These are phyloP conservation scores for Populus hybrid DNA, from an alignment of 441 rosid species.

Conservation along the genomic window DNA sequence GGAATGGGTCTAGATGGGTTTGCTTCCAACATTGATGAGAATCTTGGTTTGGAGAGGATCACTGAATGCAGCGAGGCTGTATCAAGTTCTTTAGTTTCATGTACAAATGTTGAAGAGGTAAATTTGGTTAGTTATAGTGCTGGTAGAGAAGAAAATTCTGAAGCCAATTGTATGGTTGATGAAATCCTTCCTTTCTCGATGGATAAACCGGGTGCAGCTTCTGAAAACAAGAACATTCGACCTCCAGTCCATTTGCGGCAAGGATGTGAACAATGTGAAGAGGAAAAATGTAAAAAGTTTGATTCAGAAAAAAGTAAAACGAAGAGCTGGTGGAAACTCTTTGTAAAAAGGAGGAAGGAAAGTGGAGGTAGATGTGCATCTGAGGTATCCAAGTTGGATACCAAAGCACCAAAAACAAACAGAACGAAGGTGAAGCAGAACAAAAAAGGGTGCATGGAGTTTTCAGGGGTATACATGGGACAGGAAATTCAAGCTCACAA, in stretches of 20 bases:
- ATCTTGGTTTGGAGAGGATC: conserved; percentile 38
- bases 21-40: conserved; percentile 12
- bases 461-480: conserved; percentile 49
- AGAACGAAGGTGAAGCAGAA: conserved; percentile 54
- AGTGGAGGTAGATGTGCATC: conserved; percentile 10
- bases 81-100: conserved; percentile 30
- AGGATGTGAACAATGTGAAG: conserved; percentile 25
- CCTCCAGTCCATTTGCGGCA: conserved; percentile 11
- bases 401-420: conserved; percentile 22
- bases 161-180: conserved; percentile 35
- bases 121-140: conserved; percentile 17
- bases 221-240: conserved; percentile 20
- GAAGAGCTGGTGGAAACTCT: conserved; percentile 55
- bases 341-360: conserved; percentile 27
- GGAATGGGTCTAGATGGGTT: conserved; percentile 47
- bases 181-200: conserved; percentile 26
- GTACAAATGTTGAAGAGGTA: conserved; percentile 21
- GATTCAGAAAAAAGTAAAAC: conserved; percentile 26
- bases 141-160: conserved; percentile 39
- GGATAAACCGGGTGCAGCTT: conserved; percentile 8
- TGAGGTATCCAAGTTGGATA: conserved; percentile 20
- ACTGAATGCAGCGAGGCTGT: conserved; percentile 44
- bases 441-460: conserved; percentile 64
- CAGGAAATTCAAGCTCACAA: conserved; percentile 78
- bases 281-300: conserved; percentile 21